Conservation (phyloP, 2,329 filamentous ascomycete genomes). For the Xylariaceae sp. region DNA sequence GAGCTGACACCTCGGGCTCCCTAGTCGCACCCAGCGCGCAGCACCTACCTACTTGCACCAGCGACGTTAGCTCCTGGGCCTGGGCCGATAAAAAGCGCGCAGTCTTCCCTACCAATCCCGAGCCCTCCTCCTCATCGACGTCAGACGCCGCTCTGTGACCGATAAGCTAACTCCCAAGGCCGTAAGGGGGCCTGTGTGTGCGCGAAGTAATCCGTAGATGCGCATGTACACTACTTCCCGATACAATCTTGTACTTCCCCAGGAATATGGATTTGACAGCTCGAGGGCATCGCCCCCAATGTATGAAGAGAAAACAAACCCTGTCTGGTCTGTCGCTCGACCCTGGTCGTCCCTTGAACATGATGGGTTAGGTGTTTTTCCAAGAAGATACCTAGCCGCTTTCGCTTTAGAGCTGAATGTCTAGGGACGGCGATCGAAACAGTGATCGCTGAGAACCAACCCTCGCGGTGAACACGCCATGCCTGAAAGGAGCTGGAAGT, state of each 20-base stretch:
- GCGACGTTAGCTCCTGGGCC: neutral
- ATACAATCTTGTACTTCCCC: conserved; percentile 15
- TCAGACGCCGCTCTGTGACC: conserved; percentile 2
- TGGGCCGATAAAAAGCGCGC: conserved; percentile 13
- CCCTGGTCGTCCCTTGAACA: conserved; percentile 14
- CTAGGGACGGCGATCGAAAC: neutral
- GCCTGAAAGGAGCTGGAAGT: neutral
- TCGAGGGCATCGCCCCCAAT: conserved; percentile 11
- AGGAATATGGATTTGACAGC: conserved; percentile 1
- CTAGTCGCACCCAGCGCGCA: neutral
- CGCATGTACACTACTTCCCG: neutral
- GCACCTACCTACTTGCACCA: neutral
- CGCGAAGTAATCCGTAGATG: neutral
- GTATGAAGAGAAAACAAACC: neutral
- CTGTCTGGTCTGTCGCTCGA: conserved; percentile 3
- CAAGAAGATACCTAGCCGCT: neutral
- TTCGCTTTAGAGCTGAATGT: conserved; percentile 4
- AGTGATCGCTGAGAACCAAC: neutral
- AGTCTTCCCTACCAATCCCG: neutral
- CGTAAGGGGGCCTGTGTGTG: neutral
- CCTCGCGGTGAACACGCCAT: neutral
- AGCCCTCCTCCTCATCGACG: conserved; percentile 7
- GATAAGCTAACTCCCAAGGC: neutral
- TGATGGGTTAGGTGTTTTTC: conserved; percentile 21
- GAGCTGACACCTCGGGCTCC: neutral